phyloP scores from a whole-genome alignment of 2,329 filamentous ascomycete species.

The Ascocoryne sarcoides region DNA sequence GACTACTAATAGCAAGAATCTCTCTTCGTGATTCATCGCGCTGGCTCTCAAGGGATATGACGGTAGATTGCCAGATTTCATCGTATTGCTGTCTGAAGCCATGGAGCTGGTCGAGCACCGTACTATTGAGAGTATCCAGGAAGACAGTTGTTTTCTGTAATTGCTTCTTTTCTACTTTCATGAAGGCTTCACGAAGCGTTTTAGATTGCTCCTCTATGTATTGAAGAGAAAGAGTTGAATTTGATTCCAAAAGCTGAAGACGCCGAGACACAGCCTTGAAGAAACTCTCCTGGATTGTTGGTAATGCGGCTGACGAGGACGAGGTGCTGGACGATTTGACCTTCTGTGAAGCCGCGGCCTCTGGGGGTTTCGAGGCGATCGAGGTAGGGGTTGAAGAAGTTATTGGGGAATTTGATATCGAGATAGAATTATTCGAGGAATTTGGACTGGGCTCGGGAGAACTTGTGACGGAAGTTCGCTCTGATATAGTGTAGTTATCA shows the following conservation, averaged over 20 bases:
- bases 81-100: slow-evolving; percentile 81
- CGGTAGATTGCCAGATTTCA: slow-evolving; percentile 91
- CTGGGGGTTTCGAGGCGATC: slow-evolving; percentile 12
- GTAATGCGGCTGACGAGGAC: slow-evolving; percentile 46
- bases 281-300: slow-evolving; percentile 92
- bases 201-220: slow-evolving; percentile 96
- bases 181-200: slow-evolving; percentile 79
- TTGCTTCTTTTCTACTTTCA: slow-evolving; percentile 80
- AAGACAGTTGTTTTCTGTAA: slow-evolving; percentile 75
- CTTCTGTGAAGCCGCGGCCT: slow-evolving; percentile 14
- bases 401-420: slow-evolving; percentile 5
- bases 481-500: not conserved
- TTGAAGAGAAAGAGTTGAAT: slow-evolving; percentile 83
- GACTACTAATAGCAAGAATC: slow-evolving; percentile 68
- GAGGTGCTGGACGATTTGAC: slow-evolving; percentile 31
- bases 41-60: slow-evolving; percentile 83
- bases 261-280: slow-evolving; percentile 96
- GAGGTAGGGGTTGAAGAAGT: slow-evolving; percentile 9
- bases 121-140: slow-evolving; percentile 75
- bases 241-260: slow-evolving; percentile 81
- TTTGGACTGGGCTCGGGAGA: not conserved
- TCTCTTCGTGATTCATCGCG: slow-evolving; percentile 77
- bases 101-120: slow-evolving; percentile 72
- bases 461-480: not conserved
- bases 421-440: slow-evolving; percentile 6